Evolutionary conservation across 2,329 filamentous ascomycete species (phyloP).

Genomic region (Sarocladium kiliense): DNA sequence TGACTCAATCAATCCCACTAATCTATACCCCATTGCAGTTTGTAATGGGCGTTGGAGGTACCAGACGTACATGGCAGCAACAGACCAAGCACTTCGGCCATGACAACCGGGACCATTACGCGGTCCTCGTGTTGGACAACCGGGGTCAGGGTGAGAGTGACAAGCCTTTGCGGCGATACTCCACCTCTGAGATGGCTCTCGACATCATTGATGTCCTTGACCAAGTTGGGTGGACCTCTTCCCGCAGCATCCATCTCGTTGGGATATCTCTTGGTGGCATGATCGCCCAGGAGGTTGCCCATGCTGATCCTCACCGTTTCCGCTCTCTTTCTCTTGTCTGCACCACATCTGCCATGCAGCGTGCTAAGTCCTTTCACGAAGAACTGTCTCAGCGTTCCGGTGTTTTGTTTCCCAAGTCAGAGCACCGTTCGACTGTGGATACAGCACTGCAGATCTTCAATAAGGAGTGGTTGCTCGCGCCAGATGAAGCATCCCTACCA

Average conservation of each 20-base stretch:
- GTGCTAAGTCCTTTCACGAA: conserved; percentile 56
- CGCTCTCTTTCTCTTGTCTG: conserved; percentile 54
- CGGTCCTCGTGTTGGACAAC: conserved; percentile 75
- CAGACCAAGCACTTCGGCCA: conserved; percentile 82
- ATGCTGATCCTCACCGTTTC: conserved; percentile 46
- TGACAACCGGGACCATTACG: conserved; percentile 59
- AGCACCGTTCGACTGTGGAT: conserved; percentile 61
- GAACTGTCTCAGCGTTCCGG: conserved; percentile 54
- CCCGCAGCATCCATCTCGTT: conserved; percentile 56
- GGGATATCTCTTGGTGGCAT: conserved; percentile 87
- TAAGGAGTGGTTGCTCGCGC: conserved; percentile 52
- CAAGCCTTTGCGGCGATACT: conserved; percentile 70
- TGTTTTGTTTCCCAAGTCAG: conserved; percentile 63
- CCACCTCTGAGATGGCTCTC: conserved; percentile 77
- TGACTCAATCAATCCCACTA: background rate
- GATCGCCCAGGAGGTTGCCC: conserved; percentile 79
- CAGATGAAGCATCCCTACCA: conserved; percentile 54
- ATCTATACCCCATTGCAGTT: conserved; percentile 43
- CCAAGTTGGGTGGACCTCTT: conserved; percentile 61
- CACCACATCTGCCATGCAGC: conserved; percentile 57
- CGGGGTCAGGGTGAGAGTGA: conserved; percentile 77
- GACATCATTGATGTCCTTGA: conserved; percentile 68
- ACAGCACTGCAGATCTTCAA: conserved; percentile 64
- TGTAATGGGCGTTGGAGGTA: conserved; percentile 74
- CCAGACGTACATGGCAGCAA: conserved; percentile 68